Conservation (phyloP, 2,329 filamentous ascomycete species). For the Fusarium tricinctum region DNA sequence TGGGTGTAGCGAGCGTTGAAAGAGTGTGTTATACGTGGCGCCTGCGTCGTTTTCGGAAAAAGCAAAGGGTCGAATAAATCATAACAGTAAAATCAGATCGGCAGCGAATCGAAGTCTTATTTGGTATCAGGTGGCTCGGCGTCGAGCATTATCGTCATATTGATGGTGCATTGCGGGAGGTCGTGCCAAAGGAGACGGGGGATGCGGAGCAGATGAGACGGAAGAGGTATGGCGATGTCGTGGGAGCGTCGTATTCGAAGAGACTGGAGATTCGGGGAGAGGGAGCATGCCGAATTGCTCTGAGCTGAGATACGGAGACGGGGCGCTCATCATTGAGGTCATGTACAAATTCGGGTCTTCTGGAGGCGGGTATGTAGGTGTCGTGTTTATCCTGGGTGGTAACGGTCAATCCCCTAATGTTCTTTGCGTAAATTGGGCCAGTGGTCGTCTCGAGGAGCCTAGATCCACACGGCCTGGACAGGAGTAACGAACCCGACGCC, state of each 20-base stretch:
- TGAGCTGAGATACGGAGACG: constrained; percentile 62
- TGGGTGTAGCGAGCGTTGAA: constrained; percentile 55
- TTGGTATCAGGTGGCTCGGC: constrained; percentile 49
- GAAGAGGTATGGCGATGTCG: constrained; percentile 58
- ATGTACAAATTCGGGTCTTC: constrained; percentile 58
- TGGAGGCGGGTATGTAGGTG: constrained; percentile 60
- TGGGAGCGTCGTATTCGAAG: constrained; percentile 53
- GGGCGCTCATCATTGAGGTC: constrained; percentile 55
- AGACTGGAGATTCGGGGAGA: constrained; percentile 61
- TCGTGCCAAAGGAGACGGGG: constrained; percentile 55
- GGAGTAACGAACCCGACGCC: constrained; percentile 73
- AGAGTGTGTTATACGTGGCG: constrained; percentile 57
- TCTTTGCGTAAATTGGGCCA: constrained; percentile 56
- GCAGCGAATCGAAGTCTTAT: constrained; percentile 36
- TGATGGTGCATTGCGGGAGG: constrained; percentile 50
- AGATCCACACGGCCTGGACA: constrained; percentile 73
- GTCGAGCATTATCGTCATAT: constrained; percentile 55
- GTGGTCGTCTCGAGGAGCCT: constrained; percentile 59
- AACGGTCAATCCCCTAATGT: constrained; percentile 68
- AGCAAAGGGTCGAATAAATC: constrained; percentile 37
- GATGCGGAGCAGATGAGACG: constrained; percentile 54
- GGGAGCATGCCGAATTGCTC: constrained; percentile 61
- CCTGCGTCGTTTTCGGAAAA: constrained; percentile 51
- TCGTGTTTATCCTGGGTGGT: constrained; percentile 66
- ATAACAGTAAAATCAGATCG: constrained; percentile 36